Evolutionary conservation across 306 rosid species (phyloP), one percentile per base, ranked within the genome.

Genomic region (Lablab purpureus): DNA sequence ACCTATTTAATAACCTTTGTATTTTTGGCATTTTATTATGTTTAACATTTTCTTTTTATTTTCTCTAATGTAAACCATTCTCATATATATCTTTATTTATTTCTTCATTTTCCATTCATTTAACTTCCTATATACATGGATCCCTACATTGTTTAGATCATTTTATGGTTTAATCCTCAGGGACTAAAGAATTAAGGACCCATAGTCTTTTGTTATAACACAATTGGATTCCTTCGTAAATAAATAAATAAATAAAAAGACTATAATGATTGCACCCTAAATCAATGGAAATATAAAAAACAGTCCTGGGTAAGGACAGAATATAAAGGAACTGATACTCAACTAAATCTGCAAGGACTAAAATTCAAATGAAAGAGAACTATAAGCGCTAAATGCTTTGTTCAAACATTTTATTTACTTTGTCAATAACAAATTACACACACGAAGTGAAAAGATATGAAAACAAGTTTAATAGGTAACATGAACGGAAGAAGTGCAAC

Each of bases 1-100:
- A 49, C 13, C 60, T 18, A 55, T 17, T 73, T 46, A 77, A 27
- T 76, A 70, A 17, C 41, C n/a, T 63, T 74, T 64, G 45, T 50
- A n/a, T 56, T 59, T 41, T 41, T 56, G 12, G 18, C 30, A 43
- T 59, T 59, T 55, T 55, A 30, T 66, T 12, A 37, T 45, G 22
- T 63, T 15, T 4, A 23, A 0, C 30, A 0, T 27, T 59, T 25
- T 34, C 3, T 15, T 21, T 18, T 23, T 37, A 2, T 67, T 54
- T 14, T 21, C 62, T 68, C 55, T 2, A 54, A 23, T 34, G n/a
- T 8, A 10, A 13, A n/a, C n/a, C n/a, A n/a, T n/a, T n/a, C n/a
- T n/a, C n/a, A n/a, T n/a, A n/a, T n/a, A n/a, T n/a, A n/a, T n/a
- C n/a, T n/a, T n/a, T n/a, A n/a, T n/a, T n/a, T n/a, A n/a, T n/a